Evolutionary conservation across 768 basidiomycete species (phyloP).

Genomic region (Mycena pura): DNA sequence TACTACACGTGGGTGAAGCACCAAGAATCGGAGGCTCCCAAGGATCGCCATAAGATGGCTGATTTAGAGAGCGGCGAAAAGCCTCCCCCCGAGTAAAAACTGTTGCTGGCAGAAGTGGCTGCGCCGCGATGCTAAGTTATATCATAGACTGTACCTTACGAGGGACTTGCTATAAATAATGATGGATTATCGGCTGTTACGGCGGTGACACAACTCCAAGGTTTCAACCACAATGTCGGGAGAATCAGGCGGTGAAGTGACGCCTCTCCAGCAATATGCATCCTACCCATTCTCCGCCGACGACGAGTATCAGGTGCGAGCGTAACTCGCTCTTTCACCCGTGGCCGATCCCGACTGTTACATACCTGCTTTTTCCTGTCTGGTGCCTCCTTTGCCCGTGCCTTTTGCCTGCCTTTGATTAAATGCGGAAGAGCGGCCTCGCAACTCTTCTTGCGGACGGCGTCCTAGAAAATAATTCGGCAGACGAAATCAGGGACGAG

Average conservation of each 20-base stretch:
- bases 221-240: too few species aligned
- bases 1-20: slow-evolving; percentile 92
- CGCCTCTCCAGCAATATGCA: slow-evolving; percentile 14
- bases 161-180: slow-evolving; percentile 10
- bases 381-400: too few species aligned
- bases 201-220: too few species aligned
- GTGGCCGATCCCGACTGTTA: slow-evolving; percentile 2
- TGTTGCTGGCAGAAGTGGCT: background rate
- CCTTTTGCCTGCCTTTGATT: too few species aligned
- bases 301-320: slow-evolving; percentile 27
- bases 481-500: slow-evolving; percentile 51
- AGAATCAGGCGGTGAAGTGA: background rate
- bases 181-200: too few species aligned
- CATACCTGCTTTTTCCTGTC: too few species aligned
- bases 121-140: slow-evolving; percentile 15
- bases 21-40: slow-evolving; percentile 58
- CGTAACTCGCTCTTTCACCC: background rate
- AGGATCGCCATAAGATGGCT: slow-evolving; percentile 67
- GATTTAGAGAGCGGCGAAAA: slow-evolving; percentile 63
- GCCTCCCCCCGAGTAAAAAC: slow-evolving; percentile 14
- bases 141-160: slow-evolving; percentile 11
- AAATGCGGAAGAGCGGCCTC: slow-evolving; percentile 53
- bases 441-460: slow-evolving; percentile 58
- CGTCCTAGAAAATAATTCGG: slow-evolving; percentile 39
- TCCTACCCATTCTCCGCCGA: slow-evolving; percentile 19